phyloP scores from a whole-genome alignment of 1,139 yeast species.

The Yamadazyma sp. region DNA sequence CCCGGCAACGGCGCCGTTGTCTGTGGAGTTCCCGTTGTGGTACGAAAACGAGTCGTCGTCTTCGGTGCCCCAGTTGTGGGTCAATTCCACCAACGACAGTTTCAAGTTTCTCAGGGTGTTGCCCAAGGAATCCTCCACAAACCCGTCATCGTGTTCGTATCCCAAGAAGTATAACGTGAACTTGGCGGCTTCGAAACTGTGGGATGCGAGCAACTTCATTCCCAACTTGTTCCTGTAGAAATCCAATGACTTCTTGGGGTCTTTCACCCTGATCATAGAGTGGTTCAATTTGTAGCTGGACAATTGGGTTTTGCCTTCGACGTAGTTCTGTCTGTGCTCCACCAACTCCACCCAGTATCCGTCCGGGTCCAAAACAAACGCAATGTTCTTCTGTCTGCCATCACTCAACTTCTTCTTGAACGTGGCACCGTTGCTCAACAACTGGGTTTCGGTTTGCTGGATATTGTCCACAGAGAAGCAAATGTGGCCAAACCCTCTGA shows the following conservation, averaged over 20 bases:
- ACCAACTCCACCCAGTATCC: conserved; percentile 96
- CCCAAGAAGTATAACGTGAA: conserved; percentile 87
- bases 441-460: conserved; percentile 54
- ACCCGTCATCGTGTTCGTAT: conserved; percentile 48
- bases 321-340: conserved; percentile 52
- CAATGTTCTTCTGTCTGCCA: conserved; percentile 91
- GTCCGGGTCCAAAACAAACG: conserved; percentile 92
- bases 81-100: conserved; percentile 80
- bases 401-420: conserved; percentile 84
- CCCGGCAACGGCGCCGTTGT: conserved; percentile 66
- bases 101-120: conserved; percentile 35
- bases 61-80: conserved; percentile 96
- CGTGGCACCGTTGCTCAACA: conserved; percentile 60
- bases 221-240: conserved; percentile 82
- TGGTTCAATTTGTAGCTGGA: conserved; percentile 73
- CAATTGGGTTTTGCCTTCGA: conserved; percentile 36
- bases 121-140: conserved; percentile 34
- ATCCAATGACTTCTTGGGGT: conserved; percentile 69
- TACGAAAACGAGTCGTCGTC: conserved; percentile 68
- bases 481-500: conserved; percentile 92
- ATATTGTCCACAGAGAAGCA: conserved; percentile 86
- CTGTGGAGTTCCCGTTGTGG: conserved; percentile 74
- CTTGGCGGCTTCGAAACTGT: conserved; percentile 63
- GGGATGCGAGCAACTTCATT: conserved; percentile 62
- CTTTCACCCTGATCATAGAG: conserved; percentile 90